A percentile compares a stretch with the other conserved stretches of the same genome.
phyloP scores from a whole-genome alignment of 441 rosid genomes.

The Erodium texanum region DNA sequence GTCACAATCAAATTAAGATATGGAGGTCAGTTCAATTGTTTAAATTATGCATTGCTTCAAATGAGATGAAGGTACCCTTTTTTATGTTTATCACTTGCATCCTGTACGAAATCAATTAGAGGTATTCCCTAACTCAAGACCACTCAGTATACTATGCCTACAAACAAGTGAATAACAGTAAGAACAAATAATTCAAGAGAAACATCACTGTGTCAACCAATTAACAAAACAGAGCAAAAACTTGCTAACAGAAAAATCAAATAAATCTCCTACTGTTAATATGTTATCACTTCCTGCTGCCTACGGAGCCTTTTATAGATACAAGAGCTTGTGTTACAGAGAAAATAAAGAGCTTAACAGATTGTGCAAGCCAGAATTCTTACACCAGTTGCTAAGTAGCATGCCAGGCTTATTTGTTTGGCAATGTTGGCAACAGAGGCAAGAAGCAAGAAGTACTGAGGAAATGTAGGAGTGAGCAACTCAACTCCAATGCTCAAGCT shows the following conservation, averaged over 20 bases:
- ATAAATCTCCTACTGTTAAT: background rate
- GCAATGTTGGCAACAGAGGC: conserved; percentile 80
- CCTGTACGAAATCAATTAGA: background rate
- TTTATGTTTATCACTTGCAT: background rate
- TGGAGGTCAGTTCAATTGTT: background rate
- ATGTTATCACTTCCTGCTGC: background rate
- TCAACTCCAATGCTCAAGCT: conserved; percentile 89
- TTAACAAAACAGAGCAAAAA: background rate
- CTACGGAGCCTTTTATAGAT: background rate
- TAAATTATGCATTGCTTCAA: background rate
- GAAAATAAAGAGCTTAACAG: conserved; percentile 10
- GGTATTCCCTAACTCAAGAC: background rate
- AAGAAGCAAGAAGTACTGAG: conserved; percentile 67
- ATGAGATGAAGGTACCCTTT: background rate
- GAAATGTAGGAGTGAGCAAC: conserved; percentile 74
- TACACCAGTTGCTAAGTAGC: conserved; percentile 82
- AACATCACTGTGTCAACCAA: background rate
- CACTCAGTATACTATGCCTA: background rate
- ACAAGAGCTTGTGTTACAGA: background rate
- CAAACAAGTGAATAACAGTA: background rate
- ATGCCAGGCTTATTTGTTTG: conserved; percentile 80
- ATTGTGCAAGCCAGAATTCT: conserved; percentile 28
- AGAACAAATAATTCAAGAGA: background rate
- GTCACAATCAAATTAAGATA: background rate
- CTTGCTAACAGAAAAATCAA: background rate